Evolutionary conservation across 140 eudicot genomes (phyloP).

Genomic region (Ambrosia hybrid): DNA sequence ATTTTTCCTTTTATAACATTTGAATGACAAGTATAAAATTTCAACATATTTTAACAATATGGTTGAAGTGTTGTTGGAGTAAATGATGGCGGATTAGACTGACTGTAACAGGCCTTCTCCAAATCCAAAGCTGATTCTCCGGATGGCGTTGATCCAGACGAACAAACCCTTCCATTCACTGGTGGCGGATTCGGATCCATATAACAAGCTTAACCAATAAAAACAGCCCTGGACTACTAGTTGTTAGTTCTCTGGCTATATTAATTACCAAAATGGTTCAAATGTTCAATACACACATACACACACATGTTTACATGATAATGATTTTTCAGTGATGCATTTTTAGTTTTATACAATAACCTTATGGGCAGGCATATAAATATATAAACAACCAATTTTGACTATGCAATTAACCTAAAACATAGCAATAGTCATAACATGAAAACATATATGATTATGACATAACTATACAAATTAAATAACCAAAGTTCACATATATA

Average conservation of each 20-base stretch:
- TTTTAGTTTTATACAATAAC: conserved; percentile 19
- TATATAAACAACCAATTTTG: background rate
- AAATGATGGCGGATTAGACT: conserved; percentile 55
- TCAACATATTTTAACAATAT: too few relatives aligned
- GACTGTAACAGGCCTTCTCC: conserved; percentile 60
- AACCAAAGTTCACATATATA: background rate
- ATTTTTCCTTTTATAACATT: too few relatives aligned
- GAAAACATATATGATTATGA: conserved; percentile 2
- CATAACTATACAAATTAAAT: background rate
- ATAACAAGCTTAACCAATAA: background rate
- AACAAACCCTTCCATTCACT: conserved; percentile 45
- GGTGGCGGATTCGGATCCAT: conserved; percentile 60
- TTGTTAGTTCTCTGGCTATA: conserved; percentile 1
- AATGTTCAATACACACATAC: background rate
- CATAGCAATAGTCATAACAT: background rate
- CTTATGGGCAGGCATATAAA: background rate
- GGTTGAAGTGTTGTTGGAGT: too few relatives aligned
- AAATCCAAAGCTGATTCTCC: conserved; percentile 92
- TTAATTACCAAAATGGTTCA: background rate
- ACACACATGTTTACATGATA: background rate
- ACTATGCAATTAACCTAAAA: conserved; percentile 3
- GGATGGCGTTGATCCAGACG: conserved; percentile 82
- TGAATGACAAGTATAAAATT: too few relatives aligned
- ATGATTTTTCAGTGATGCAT: conserved; percentile 13
- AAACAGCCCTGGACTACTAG: conserved; percentile 7